Evolutionary conservation across 2,329 filamentous ascomycete genomes (phyloP).

Genomic region (Dryadomyces quercus-mongolicae): DNA sequence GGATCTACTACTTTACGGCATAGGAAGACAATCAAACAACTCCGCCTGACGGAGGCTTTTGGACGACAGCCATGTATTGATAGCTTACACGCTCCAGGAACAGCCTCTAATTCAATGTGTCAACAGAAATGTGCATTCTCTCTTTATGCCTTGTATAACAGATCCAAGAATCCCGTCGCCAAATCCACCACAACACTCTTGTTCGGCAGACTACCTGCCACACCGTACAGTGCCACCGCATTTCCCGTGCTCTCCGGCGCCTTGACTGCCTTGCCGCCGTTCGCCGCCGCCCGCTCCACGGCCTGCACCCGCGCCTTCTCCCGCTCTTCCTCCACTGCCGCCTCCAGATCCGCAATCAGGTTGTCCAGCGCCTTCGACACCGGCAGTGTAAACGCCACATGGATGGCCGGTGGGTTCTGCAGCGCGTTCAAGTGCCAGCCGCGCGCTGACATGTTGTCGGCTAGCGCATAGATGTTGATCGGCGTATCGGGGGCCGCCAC

Average conservation of each 20-base stretch:
- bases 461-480: slow-evolving; percentile 90
- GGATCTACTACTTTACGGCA: neutral
- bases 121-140: neutral
- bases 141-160: slow-evolving; percentile 58
- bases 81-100: too few relatives aligned
- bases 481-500: slow-evolving; percentile 21
- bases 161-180: slow-evolving; percentile 82
- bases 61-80: neutral
- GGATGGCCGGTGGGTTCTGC: slow-evolving; percentile 82
- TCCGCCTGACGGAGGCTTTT: too few relatives aligned
- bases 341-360: slow-evolving; percentile 61
- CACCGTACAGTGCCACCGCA: slow-evolving; percentile 81
- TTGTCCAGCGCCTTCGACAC: slow-evolving; percentile 71
- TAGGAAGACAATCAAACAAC: neutral
- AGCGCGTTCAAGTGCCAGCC: slow-evolving; percentile 96
- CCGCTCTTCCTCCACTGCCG: slow-evolving; percentile 56
- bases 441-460: slow-evolving; percentile 70
- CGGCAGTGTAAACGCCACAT: slow-evolving; percentile 85
- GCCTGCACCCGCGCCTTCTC: slow-evolving; percentile 67
- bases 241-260: slow-evolving; percentile 48
- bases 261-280: slow-evolving; percentile 35
- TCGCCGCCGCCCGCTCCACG: slow-evolving; percentile 50
- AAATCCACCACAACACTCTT: slow-evolving; percentile 90
- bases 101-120: too few relatives aligned
- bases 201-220: slow-evolving; percentile 88